Conservation (phyloP, 768 basidiomycete genomes). For the Rhizopogon vinicolor region DNA sequence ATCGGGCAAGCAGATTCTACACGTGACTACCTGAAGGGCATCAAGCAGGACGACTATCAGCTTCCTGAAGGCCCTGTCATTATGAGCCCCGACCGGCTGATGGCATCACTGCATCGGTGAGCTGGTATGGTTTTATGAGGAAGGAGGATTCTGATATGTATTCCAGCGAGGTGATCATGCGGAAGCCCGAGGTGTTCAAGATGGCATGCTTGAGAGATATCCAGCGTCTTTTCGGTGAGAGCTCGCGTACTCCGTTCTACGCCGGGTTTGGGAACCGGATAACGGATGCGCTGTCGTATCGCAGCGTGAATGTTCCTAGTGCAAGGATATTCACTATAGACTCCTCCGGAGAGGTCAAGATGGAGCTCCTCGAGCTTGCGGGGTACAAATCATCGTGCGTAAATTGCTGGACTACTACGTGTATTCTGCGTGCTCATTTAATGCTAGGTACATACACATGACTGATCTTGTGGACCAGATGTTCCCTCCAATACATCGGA, state of each 20-base stretch:
- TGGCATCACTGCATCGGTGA: conserved; percentile 92
- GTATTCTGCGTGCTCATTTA: background rate
- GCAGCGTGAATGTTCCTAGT: conserved; percentile 91
- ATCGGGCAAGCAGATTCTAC: conserved; percentile 99
- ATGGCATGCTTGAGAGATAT: conserved; percentile 98
- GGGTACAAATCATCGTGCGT: conserved; percentile 95
- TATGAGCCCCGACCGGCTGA: conserved; percentile 95
- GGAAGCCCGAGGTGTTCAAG: conserved; percentile 99
- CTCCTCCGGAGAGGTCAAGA: conserved; percentile 90
- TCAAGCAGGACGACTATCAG: conserved; percentile 94
- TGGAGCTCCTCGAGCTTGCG: conserved; percentile 93
- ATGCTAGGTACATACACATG: conserved; percentile 85
- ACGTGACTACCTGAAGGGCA: conserved; percentile 87
- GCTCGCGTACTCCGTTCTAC: conserved; percentile 77
- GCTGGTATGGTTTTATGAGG: conserved; percentile 13
- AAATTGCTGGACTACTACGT: background rate
- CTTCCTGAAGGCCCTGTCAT: conserved; percentile 98
- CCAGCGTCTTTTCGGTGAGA: conserved; percentile 80
- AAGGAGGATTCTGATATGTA: background rate
- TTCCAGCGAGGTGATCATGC: conserved; percentile 92
- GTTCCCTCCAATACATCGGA: conserved; percentile 94
- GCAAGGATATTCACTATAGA: conserved; percentile 97
- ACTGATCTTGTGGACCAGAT: conserved; percentile 70
- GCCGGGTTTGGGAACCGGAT: conserved; percentile 98
- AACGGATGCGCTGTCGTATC: conserved; percentile 97